Percentiles rank a stretch among this genome's conserved stretches.
Evolutionary conservation across 306 rosid genomes (phyloP).

Genomic region (Heteromeles arbutifolia): DNA sequence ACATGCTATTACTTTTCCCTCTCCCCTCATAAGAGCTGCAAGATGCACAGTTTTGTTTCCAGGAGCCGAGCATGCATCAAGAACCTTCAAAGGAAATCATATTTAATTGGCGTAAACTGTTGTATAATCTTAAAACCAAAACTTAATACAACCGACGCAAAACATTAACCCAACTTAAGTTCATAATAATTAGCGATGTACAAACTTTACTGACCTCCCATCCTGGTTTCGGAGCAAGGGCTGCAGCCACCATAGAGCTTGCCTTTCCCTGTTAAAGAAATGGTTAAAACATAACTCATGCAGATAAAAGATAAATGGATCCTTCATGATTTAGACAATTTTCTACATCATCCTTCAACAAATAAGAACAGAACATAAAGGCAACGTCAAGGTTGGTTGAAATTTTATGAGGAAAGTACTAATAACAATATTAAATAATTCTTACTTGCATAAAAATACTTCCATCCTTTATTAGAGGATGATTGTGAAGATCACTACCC

Average conservation of each 20-base stretch:
- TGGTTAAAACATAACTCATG: slow-evolving; percentile 13
- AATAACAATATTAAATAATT: background rate
- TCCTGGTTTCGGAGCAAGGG: slow-evolving; percentile 83
- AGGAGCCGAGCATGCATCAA: slow-evolving; percentile 94
- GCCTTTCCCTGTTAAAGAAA: slow-evolving; percentile 68
- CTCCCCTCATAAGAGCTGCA: slow-evolving; percentile 77
- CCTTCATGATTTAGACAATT: background rate
- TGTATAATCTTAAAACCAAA: background rate
- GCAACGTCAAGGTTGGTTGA: background rate
- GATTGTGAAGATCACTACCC: slow-evolving; percentile 75
- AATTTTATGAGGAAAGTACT: background rate
- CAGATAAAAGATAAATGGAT: background rate
- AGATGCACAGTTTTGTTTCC: slow-evolving; percentile 96
- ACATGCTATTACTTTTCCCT: slow-evolving; percentile 74
- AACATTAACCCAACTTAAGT: background rate
- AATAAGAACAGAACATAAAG: background rate
- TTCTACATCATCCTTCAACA: background rate
- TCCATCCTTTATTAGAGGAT: slow-evolving; percentile 72
- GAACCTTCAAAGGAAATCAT: slow-evolving; percentile 56
- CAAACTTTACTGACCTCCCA: slow-evolving; percentile 60
- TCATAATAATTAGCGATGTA: background rate
- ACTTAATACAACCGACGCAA: background rate
- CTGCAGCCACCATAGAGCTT: slow-evolving; percentile 91
- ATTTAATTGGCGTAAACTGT: slow-evolving; percentile 7
- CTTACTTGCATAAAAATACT: slow-evolving; percentile 87